These are phyloP conservation scores for Anthoceros angustus DNA, from an alignment of 225 moss, liverwort and hornwort species.

Conservation along the genomic window DNA sequence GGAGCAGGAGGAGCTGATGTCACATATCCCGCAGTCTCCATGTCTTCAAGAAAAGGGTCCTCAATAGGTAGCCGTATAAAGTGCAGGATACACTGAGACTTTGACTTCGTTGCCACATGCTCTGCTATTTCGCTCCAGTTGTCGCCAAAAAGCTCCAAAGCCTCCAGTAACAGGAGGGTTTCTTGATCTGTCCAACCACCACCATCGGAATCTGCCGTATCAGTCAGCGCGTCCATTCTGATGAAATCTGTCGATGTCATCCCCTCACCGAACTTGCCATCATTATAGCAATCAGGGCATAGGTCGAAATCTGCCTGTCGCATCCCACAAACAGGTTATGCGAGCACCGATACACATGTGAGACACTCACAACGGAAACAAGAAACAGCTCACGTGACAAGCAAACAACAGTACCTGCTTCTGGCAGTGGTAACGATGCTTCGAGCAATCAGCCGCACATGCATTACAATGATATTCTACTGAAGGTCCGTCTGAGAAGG, in stretches of 20 bases:
- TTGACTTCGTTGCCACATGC: conserved; percentile 50
- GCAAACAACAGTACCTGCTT: conserved; percentile 28
- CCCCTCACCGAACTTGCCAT: conserved; percentile 51
- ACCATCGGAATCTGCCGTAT: conserved; percentile 9
- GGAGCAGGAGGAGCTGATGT: conserved; percentile 9
- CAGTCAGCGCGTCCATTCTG: conserved; percentile 24
- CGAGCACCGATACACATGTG: neutral
- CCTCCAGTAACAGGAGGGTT: conserved; percentile 69
- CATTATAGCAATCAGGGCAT: conserved; percentile 59
- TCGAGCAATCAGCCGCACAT: conserved; percentile 53
- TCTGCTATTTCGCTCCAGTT: conserved; percentile 80
- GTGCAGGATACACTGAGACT: conserved; percentile 52
- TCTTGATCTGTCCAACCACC: conserved; percentile 83
- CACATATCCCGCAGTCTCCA: conserved; percentile 10
- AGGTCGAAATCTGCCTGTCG: conserved; percentile 49
- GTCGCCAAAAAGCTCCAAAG: conserved; percentile 66
- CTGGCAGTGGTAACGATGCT: conserved; percentile 37
- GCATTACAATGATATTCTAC: conserved; percentile 25
- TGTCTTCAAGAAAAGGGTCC: conserved; percentile 29
- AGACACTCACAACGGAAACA: neutral
- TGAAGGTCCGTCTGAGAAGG: conserved; percentile 8
- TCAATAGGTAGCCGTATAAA: conserved; percentile 70
- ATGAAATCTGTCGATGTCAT: conserved; percentile 36
- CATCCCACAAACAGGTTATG: conserved; percentile 13
- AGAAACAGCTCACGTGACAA: neutral